Evolutionary conservation across 768 basidiomycete genomes (phyloP), one percentile per base, ranked within the genome.

Genomic region (Rossbeevera mucosa): DNA sequence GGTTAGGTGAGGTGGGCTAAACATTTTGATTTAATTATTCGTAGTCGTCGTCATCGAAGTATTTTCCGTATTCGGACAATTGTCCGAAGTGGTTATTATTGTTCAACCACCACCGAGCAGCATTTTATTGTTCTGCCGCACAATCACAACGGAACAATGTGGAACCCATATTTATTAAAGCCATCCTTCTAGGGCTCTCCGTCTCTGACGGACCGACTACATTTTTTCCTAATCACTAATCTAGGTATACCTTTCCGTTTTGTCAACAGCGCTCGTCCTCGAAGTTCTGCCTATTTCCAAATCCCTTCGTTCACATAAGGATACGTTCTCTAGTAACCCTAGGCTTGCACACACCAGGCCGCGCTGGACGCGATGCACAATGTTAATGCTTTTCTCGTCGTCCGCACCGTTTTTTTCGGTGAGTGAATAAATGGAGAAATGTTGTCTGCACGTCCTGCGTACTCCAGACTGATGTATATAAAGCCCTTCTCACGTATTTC

Each of bases 381-480:
- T 60, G 69, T 76, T 50, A 84, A 76, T 60, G 69, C 76, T 4
- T 83, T 87, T 64, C 66, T 86, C 47, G 65, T 82, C 49, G 62
- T 78, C 52, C 81, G 86, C 48, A 74, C 79, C 24, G 74, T 83
- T 36, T 65, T 80, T 50, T 79, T 86, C 56, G 76, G 86, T 84
- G 54, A 64, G 80, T 63, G 0, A 14, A 44, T 5, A 5, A 24
- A 7, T 22, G 21, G 22, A n/a, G 42, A 43, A 6, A 33, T 6
- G 16, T 26, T 13, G 0, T 40, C 13, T n/a, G n/a, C n/a, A n/a
- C 29, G 5, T 38, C 18, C n/a, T 5, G 11, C 2, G 2, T 38
- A 16, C 26, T 25, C 9, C 12, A 7, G 20, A 14, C 30, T 63
- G 21, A 70, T 22, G 31, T 16, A 0, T 33, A 26, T 40, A 2